Evolutionary conservation across 768 basidiomycete genomes (phyloP).

Genomic region (Pleurotus tuber-regium): DNA sequence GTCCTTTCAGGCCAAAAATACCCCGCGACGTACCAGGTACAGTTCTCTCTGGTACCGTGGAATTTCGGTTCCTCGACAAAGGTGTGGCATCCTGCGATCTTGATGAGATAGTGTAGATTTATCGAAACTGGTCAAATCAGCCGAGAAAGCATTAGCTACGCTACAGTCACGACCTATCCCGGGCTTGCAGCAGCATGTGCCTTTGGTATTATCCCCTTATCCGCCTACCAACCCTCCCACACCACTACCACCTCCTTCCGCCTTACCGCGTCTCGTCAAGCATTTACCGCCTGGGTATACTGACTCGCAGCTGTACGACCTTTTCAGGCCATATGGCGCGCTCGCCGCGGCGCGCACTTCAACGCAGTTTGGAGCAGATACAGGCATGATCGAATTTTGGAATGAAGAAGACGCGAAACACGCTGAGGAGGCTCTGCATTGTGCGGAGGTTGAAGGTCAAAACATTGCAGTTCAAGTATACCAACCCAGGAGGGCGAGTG

Average conservation of each 20-base stretch:
- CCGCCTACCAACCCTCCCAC: slow-evolving; percentile 77
- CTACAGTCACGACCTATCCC: slow-evolving; percentile 75
- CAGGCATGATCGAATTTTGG: slow-evolving; percentile 83
- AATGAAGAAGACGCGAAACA: slow-evolving; percentile 78
- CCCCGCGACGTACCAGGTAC: slow-evolving; percentile 52
- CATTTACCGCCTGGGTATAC: slow-evolving; percentile 70
- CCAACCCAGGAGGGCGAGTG: slow-evolving; percentile 61
- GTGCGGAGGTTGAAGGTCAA: slow-evolving; percentile 77
- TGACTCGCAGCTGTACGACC: slow-evolving; percentile 76
- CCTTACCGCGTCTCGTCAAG: slow-evolving; percentile 79
- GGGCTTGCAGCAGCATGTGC: slow-evolving; percentile 52
- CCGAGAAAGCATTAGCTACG: slow-evolving; percentile 86
- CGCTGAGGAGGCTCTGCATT: slow-evolving; percentile 82
- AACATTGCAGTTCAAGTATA: slow-evolving; percentile 84
- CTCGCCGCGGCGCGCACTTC: slow-evolving; percentile 75
- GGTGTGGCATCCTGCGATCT: slow-evolving; percentile 38
- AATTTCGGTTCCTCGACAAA: slow-evolving; percentile 80
- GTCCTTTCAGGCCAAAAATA: slow-evolving; percentile 81
- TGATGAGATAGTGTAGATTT: slow-evolving; percentile 8
- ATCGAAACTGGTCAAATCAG: slow-evolving; percentile 34
- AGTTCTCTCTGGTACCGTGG: slow-evolving; percentile 69
- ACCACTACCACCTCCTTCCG: slow-evolving; percentile 71
- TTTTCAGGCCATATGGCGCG: slow-evolving; percentile 83
- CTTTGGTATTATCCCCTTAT: slow-evolving; percentile 76
- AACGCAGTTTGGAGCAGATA: slow-evolving; percentile 74